phyloP scores from a whole-genome alignment of 805 yeast genomes.

The Komagataella phaffii region DNA sequence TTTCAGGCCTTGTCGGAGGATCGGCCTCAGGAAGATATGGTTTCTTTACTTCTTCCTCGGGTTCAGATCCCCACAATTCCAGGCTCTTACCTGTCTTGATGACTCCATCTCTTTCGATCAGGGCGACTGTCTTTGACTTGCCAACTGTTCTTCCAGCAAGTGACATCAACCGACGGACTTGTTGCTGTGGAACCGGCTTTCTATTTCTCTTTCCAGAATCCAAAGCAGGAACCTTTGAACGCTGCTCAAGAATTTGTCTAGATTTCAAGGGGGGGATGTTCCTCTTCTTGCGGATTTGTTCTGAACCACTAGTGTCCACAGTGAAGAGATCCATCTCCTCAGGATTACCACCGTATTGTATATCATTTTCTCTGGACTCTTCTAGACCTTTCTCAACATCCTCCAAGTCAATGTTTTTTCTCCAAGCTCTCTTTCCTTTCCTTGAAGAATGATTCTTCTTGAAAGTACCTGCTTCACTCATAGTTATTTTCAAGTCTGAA shows the following conservation, averaged over 20 bases:
- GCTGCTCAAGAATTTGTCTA: slow-evolving; percentile 52
- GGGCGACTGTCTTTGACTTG: slow-evolving; percentile 34
- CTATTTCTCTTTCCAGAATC: slow-evolving; percentile 20
- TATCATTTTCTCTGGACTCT: slow-evolving; percentile 47
- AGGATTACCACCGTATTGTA: slow-evolving; percentile 28
- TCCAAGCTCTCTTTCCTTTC: slow-evolving; percentile 88
- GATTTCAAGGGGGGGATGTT: slow-evolving; percentile 22
- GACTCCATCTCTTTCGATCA: slow-evolving; percentile 53
- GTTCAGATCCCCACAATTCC: slow-evolving; percentile 61
- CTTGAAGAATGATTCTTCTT: slow-evolving; percentile 64
- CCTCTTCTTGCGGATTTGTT: slow-evolving; percentile 21
- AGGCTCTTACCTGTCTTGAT: slow-evolving; percentile 26
- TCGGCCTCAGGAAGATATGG: slow-evolving; percentile 11
- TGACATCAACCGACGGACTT: slow-evolving; percentile 52
- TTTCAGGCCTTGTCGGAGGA: slow-evolving; percentile 37
- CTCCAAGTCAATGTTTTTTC: slow-evolving; percentile 79
- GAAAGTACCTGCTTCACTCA: background rate
- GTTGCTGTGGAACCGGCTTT: slow-evolving; percentile 40
- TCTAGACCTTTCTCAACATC: slow-evolving; percentile 67
- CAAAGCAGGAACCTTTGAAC: slow-evolving; percentile 69
- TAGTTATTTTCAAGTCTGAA: background rate
- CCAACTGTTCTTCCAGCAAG: slow-evolving; percentile 64
- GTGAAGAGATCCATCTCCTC: slow-evolving; percentile 36
- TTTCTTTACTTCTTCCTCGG: slow-evolving; percentile 8
- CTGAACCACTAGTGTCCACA: slow-evolving; percentile 58